Evolutionary conservation across 164 flowering plant species (phyloP).

Genomic region (Cinnamomum micranthum): DNA sequence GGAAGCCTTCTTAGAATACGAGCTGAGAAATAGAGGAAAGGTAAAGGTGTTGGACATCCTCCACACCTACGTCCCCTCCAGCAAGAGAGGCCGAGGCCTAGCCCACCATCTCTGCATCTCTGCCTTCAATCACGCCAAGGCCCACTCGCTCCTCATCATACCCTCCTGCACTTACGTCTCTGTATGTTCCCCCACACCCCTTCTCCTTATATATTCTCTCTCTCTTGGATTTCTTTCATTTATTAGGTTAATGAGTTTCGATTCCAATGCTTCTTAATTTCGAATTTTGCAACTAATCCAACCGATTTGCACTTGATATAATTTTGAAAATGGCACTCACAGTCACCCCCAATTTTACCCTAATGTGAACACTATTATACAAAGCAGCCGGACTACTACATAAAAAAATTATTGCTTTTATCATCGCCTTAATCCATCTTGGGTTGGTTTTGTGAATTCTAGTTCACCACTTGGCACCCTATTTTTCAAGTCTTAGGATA

Average conservation of each 20-base stretch:
- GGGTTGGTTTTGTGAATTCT: too few species aligned
- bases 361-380: not conserved
- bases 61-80: slow-evolving; percentile 77
- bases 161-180: slow-evolving; percentile 89
- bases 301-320: not conserved
- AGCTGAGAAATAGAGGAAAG: slow-evolving; percentile 34
- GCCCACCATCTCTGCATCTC: slow-evolving; percentile 67
- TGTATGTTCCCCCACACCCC: slow-evolving; percentile 27
- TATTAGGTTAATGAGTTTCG: not conserved
- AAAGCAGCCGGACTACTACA: not conserved
- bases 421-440: too few species aligned
- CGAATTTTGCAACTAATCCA: too few species aligned
- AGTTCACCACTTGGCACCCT: too few species aligned
- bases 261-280: not conserved
- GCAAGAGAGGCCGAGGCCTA: slow-evolving; percentile 74
- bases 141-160: slow-evolving; percentile 51
- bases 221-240: not conserved
- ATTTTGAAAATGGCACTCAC: not conserved
- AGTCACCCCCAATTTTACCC: not conserved
- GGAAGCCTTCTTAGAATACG: slow-evolving; percentile 59
- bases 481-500: too few species aligned
- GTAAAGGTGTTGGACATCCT: slow-evolving; percentile 71
- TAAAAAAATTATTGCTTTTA: too few species aligned
- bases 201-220: not conserved
- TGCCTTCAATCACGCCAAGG: slow-evolving; percentile 68